Evolutionary conservation across 2,329 filamentous ascomycete species (phyloP), one percentile per base, ranked within the genome.

Genomic region (Calonectria crousiana): DNA sequence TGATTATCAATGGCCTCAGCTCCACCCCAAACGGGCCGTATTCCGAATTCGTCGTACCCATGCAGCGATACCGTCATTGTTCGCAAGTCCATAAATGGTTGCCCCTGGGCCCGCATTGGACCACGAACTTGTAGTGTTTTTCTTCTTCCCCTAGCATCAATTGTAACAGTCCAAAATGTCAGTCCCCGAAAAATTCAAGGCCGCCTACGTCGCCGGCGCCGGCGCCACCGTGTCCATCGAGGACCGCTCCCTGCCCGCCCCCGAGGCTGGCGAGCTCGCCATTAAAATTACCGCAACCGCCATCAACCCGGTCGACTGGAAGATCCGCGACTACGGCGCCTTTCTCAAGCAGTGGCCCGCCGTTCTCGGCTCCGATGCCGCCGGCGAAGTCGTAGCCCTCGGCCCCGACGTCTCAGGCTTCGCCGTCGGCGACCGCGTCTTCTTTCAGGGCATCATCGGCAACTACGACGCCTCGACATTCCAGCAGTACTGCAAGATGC

Each of bases 401-500:
- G 76, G 77, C 0, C 16, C 74, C 1, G 76, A 53, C 6, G 62
- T 68, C 0, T 67, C 73, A 1, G 53, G 53, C 6, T 72, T 79
- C 14, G 56, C 49, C 0, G n/a, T 73, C 1, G 78, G 77, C 0
- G 78, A 79, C 32, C 73, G 78, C 0, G 77, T 79, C 36, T 83
- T 84, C 77, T 85, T 85, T 76, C 81, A 83, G 62, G 83, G 83
- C 5, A 83, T 84, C 23, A 71, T 84, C 6, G 79, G 77, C 30
- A 79, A 81, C 28, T 79, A 79, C 34, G 75, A 83, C 56, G 76
- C 76, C 1, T 80, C 76, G 2, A 84, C 84, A 1, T 85, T 85
- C 76, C 84, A 86, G 74, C 81, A 85, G 67, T 86, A 85, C 72
- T 80, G 80, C 76, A 82, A 81, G 49, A 83, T 84, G 72, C 81